Base-by-base conservation (phyloP, 192 early-diverging fungal species). In the Coemansia nantahalensis region DNA sequence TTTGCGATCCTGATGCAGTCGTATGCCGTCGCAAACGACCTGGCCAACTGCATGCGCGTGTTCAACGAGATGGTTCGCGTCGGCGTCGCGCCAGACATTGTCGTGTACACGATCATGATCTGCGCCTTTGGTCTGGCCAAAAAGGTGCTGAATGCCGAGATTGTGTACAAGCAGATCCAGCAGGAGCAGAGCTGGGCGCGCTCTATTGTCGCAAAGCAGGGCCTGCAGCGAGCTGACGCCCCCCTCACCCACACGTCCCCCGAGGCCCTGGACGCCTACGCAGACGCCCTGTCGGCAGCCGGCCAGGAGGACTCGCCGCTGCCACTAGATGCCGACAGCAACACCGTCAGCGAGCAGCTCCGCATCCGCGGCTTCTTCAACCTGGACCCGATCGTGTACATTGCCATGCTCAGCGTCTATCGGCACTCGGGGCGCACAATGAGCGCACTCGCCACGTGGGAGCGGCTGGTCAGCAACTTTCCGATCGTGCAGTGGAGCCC, bases 1-100 rank as follows among this genome's bases (percentile, higher is more conserved):
- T 95, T 85, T 67, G 84, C 90, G 39, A 85, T 87, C 0, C 57
- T 98, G 18, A 62, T 98, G 51, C 68, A 81, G 62, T 85, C 83
- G 6, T 90, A 88, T 38, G 84, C 90, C n/a, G 62, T 68, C 33
- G 74, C 88, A 5, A 78, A 70, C 21, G 88, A 98, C 54, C 62
- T 95, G 12, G 51, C 63, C 17, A 75, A 82, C 31, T 89, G 88
- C 21, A 69, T 87, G 40, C 65, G 66, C 31, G 76, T 87, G 12
- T 85, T 86, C 13, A 79, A 79, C 53, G 69, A 77, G 53, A 82
- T 88, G 58, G 39, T 85, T 3, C 65, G 79, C 44, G 61, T 79
- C 19, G 77, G 68, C 28, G 36, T 70, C 7, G 43, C 40, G 21
- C 74, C 74, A 12, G 68, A 65, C 24, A 38, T 66, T 19, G 67